These are phyloP conservation scores for Amaranthus palmeri DNA, from an alignment of 148 eudicot species.

Conservation along the genomic window DNA sequence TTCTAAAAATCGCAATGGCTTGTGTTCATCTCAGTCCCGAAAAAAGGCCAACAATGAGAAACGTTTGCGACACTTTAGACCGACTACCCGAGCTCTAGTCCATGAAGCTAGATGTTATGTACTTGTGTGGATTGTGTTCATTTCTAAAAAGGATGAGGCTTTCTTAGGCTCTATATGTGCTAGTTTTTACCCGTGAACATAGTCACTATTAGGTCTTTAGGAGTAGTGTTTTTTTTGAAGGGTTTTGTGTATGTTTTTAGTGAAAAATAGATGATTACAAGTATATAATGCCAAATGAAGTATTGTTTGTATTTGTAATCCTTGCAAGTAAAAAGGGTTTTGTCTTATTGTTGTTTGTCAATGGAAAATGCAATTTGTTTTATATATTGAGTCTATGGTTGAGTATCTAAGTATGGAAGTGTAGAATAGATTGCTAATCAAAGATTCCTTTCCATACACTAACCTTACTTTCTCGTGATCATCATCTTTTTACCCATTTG, in stretches of 20 bases:
- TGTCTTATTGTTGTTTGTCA: slow-evolving; percentile 23
- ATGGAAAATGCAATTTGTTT: slow-evolving; percentile 10
- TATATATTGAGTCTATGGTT: not conserved
- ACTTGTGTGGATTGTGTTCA: not conserved
- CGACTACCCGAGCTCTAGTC: slow-evolving; percentile 40
- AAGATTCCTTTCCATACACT: slow-evolving; percentile 21
- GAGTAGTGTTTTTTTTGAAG: not conserved
- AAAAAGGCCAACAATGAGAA: slow-evolving; percentile 77
- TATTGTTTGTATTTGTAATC: slow-evolving; percentile 10
- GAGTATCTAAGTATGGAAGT: not conserved
- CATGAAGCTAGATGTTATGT: not conserved
- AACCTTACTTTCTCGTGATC: not conserved
- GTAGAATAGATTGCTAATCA: not conserved
- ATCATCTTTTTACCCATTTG: not conserved
- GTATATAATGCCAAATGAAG: slow-evolving; percentile 16
- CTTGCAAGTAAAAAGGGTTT: slow-evolving; percentile 10
- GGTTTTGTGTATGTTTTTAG: slow-evolving; percentile 6
- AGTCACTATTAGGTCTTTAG: not conserved
- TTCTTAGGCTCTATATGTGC: not conserved
- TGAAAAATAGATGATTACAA: slow-evolving; percentile 2
- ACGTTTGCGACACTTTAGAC: slow-evolving; percentile 62
- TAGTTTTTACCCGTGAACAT: slow-evolving; percentile 8
- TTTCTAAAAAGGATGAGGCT: not conserved
- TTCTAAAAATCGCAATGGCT: slow-evolving; percentile 82
- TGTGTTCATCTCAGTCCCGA: slow-evolving; percentile 70